A percentile compares a stretch with the other conserved stretches of the same genome.
These are phyloP conservation scores for Penicillium desertorum DNA, from an alignment of 495 filamentous ascomycete species.

Conservation along the genomic window DNA sequence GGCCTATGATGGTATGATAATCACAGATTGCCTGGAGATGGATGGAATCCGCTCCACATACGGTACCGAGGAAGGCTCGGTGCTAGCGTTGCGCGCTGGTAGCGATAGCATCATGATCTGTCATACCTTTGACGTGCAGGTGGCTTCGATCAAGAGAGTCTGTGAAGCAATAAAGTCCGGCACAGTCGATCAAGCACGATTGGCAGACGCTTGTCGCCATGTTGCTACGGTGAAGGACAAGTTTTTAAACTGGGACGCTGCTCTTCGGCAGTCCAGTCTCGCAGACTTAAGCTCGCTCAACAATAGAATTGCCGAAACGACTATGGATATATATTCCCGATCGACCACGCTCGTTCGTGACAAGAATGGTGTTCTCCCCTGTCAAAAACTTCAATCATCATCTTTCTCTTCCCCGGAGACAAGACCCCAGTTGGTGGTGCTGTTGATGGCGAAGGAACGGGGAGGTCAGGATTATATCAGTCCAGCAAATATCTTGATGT, in stretches of 20 bases:
- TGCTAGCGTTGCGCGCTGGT: slow-evolving; percentile 49
- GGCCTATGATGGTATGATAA: slow-evolving; percentile 42
- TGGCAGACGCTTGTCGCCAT: slow-evolving; percentile 40
- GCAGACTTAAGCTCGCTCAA: slow-evolving; percentile 27
- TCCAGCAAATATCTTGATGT: slow-evolving; percentile 37
- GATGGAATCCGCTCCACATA: slow-evolving; percentile 48
- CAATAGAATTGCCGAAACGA: slow-evolving; percentile 21
- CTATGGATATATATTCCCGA: slow-evolving; percentile 38
- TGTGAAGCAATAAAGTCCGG: slow-evolving; percentile 42
- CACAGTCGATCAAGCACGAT: slow-evolving; percentile 26
- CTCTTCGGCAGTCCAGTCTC: slow-evolving; percentile 19
- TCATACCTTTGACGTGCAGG: slow-evolving; percentile 49
- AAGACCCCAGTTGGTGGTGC: slow-evolving; percentile 42
- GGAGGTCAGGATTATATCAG: slow-evolving; percentile 35
- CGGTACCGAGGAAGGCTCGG: slow-evolving; percentile 48
- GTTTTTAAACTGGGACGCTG: slow-evolving; percentile 34
- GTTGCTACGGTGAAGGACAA: slow-evolving; percentile 39
- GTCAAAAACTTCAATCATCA: slow-evolving; percentile 30
- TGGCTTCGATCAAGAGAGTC: slow-evolving; percentile 43
- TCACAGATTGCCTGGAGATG: slow-evolving; percentile 47
- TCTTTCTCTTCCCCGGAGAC: slow-evolving; percentile 48
- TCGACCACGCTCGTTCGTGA: slow-evolving; percentile 47
- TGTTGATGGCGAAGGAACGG: slow-evolving; percentile 46
- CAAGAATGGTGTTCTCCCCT: slow-evolving; percentile 32
- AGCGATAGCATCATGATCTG: slow-evolving; percentile 53